Evolutionary conservation across 352 stramenopile genomes (phyloP).

Genomic region (Pythium phragmiticola): DNA sequence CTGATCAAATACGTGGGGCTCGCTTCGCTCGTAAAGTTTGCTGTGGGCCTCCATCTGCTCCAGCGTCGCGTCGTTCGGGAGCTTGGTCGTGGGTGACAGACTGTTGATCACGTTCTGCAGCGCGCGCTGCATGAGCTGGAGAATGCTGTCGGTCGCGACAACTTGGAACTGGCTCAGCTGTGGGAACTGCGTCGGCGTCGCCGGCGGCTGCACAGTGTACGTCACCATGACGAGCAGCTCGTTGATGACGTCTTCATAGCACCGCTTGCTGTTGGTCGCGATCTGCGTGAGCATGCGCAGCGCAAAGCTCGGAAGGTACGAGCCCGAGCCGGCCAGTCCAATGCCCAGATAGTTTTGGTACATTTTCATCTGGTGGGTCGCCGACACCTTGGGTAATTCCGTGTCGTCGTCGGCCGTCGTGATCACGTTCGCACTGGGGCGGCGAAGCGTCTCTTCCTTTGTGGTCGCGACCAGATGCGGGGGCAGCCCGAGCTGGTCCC

Average conservation of each 20-base stretch:
- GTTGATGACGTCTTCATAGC: conserved; percentile 75
- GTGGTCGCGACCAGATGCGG: conserved; percentile 3
- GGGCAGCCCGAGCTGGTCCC: conserved; percentile 65
- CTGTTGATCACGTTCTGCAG: conserved; percentile 65
- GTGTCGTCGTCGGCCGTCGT: conserved; percentile 1
- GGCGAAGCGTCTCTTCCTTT: not conserved
- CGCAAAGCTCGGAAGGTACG: conserved; percentile 71
- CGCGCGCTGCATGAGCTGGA: conserved; percentile 77
- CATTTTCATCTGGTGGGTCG: conserved; percentile 70
- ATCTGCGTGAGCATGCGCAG: conserved; percentile 83
- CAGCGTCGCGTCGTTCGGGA: conserved; percentile 42
- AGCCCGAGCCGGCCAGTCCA: conserved; percentile 49
- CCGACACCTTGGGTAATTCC: conserved; percentile 43
- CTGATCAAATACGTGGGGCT: conserved; percentile 64
- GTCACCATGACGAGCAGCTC: conserved; percentile 74
- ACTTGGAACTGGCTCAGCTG: conserved; percentile 71
- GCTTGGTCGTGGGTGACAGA: conserved; percentile 45
- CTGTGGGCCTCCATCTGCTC: conserved; percentile 45
- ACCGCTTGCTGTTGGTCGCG: conserved; percentile 63
- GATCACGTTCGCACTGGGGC: too few relatives aligned
- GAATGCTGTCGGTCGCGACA: conserved; percentile 74
- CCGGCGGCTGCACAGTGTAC: conserved; percentile 42
- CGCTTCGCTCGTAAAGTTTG: conserved; percentile 27
- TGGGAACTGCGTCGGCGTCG: conserved; percentile 46
- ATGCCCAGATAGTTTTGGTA: conserved; percentile 81